A percentile compares a stretch with the other conserved stretches of the same genome.
These are phyloP conservation scores for Rubia tinctorum DNA, from an alignment of 305 asterid genomes.

Conservation along the genomic window DNA sequence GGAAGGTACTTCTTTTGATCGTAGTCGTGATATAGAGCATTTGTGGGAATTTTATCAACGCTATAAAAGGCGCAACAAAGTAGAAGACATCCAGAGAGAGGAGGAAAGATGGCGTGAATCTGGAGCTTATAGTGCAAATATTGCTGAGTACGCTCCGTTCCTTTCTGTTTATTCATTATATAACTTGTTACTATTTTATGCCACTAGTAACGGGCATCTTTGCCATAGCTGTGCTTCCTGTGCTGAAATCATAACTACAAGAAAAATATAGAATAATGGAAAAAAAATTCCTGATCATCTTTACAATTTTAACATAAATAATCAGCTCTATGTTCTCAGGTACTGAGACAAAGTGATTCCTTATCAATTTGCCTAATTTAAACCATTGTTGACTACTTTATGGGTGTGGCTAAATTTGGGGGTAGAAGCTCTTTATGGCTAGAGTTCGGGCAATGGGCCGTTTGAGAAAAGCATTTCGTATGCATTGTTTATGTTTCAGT, in stretches of 20 bases:
- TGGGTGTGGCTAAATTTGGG: not conserved
- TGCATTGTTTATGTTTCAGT: too few species aligned
- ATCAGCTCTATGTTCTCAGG: not conserved
- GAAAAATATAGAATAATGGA: not conserved
- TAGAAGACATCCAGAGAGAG: conserved; percentile 87
- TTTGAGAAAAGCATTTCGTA: too few species aligned
- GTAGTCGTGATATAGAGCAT: conserved; percentile 76
- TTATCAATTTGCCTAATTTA: not conserved
- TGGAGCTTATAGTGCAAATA: conserved; percentile 64
- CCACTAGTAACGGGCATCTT: conserved; percentile 6
- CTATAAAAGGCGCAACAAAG: conserved; percentile 78
- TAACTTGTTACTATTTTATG: conserved; percentile 17
- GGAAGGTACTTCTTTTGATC: conserved; percentile 78
- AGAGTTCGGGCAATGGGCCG: not conserved
- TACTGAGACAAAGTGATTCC: not conserved
- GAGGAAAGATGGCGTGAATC: conserved; percentile 91
- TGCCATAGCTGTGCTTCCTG: not conserved
- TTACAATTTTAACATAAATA: not conserved
- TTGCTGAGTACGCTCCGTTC: conserved; percentile 63
- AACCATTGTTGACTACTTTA: not conserved
- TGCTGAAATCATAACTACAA: not conserved
- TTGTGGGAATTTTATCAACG: conserved; percentile 90
- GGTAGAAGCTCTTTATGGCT: not conserved
- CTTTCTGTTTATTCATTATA: conserved; percentile 13
- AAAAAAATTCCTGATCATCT: not conserved